These are phyloP conservation scores for Coelastrella sp. DNA, from an alignment of 139 green algal genomes.

Conservation along the genomic window DNA sequence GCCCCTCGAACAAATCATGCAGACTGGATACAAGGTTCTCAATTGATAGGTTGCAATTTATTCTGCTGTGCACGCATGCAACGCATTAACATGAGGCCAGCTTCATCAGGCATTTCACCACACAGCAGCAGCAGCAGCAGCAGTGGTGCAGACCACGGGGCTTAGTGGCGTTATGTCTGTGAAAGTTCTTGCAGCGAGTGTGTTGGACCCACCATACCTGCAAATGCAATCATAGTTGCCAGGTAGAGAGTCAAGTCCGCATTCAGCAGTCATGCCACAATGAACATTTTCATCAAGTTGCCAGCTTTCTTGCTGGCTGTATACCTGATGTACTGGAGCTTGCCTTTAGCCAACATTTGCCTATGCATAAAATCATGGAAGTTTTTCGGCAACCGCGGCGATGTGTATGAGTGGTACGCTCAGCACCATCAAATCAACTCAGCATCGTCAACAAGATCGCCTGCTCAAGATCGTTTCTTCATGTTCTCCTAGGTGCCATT, in stretches of 20 bases:
- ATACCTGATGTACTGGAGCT: conserved; percentile 74
- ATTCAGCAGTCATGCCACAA: not conserved
- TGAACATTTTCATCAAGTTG: conserved; percentile 46
- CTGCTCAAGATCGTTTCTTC: not conserved
- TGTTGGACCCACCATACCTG: not conserved
- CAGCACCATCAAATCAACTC: not conserved
- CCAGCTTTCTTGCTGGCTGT: conserved; percentile 60
- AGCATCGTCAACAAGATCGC: not conserved
- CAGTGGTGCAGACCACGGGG: not conserved
- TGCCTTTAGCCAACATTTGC: conserved; percentile 56
- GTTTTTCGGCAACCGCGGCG: conserved; percentile 60
- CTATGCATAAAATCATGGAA: conserved; percentile 66
- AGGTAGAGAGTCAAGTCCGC: too few species aligned
- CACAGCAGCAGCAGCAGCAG: not conserved
- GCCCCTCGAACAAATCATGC: too few species aligned
- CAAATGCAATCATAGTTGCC: too few species aligned
- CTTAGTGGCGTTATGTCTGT: not conserved
- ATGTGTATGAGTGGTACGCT: conserved; percentile 73
- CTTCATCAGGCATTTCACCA: not conserved
- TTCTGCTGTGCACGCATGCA: too few species aligned
- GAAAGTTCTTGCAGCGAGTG: not conserved
- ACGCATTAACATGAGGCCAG: too few species aligned
- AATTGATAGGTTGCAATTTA: too few species aligned
- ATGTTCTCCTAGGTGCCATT: conserved; percentile 36
- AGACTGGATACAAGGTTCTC: too few species aligned